Conservation (phyloP, 257 asterid genomes). For the Primulina huaijiensis region DNA sequence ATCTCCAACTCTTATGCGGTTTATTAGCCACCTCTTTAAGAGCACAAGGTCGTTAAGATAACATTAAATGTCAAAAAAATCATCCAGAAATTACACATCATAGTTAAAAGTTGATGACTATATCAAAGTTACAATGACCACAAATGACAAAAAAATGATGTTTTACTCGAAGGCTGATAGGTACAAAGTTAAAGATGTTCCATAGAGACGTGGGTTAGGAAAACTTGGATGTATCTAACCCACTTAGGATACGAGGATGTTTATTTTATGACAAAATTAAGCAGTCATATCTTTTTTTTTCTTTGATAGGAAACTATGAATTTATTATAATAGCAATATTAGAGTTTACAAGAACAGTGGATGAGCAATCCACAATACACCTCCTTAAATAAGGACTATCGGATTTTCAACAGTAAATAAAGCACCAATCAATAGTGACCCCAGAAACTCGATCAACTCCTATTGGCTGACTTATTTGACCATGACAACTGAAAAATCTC, state of each 20-base stretch:
- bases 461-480: neutral
- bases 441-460: neutral
- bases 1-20: too few relatives aligned
- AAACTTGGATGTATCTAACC: neutral
- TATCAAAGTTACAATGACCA: neutral
- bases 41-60: neutral
- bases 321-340: too few relatives aligned
- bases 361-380: too few relatives aligned
- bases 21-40: neutral
- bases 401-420: too few relatives aligned
- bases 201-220: neutral
- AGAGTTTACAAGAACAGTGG: too few relatives aligned
- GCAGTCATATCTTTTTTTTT: neutral
- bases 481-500: neutral
- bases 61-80: neutral
- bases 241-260: neutral
- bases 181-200: neutral
- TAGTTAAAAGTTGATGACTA: neutral
- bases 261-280: neutral
- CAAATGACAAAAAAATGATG: neutral
- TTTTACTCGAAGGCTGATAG: neutral
- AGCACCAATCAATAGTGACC: slow-evolving; percentile 1
- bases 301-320: too few relatives aligned
- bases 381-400: too few relatives aligned
- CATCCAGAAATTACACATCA: neutral